Percentiles rank a stretch among this genome's conserved stretches.
phyloP scores from a whole-genome alignment of 345 rosid genomes.

The Laguncularia racemosa region DNA sequence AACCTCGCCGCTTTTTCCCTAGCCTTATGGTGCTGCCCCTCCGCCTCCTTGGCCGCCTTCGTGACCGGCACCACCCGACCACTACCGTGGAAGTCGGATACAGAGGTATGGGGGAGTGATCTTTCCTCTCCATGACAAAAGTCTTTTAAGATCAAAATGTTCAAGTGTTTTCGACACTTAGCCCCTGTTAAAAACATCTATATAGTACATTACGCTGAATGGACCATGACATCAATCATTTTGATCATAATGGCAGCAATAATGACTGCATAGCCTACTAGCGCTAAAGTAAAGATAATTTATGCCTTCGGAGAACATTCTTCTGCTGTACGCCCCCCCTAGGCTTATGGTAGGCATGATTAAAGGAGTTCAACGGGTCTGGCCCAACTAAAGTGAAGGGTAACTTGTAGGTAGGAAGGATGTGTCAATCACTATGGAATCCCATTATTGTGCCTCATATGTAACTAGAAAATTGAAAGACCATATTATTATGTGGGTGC shows the following conservation, averaged over 20 bases:
- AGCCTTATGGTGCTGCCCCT: slow-evolving; percentile 44
- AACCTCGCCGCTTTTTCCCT: slow-evolving; percentile 63
- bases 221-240: slow-evolving; percentile 18
- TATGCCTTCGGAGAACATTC: neutral
- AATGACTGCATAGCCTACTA: slow-evolving; percentile 14
- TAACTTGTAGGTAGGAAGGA: slow-evolving; percentile 14
- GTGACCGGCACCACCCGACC: slow-evolving; percentile 40
- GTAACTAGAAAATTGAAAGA: neutral
- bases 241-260: slow-evolving; percentile 35
- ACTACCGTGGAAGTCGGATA: slow-evolving; percentile 25
- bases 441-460: slow-evolving; percentile 7
- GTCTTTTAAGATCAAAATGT: neutral
- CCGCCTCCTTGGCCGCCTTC: slow-evolving; percentile 36
- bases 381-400: slow-evolving; percentile 7
- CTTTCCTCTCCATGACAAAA: neutral
- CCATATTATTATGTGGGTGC: too few relatives aligned
- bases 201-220: neutral
- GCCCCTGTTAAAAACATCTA: neutral
- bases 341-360: slow-evolving; percentile 41
- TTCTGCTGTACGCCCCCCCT: slow-evolving; percentile 2
- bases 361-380: slow-evolving; percentile 17
- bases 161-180: too few relatives aligned
- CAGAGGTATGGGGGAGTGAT: slow-evolving; percentile 11
- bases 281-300: slow-evolving; percentile 3
- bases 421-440: slow-evolving; percentile 15